A percentile compares a stretch with the other conserved stretches of the same genome.
Evolutionary conservation across 1,284 basidiomycete genomes (phyloP).

Genomic region (Exobasidium cylindrosporum): DNA sequence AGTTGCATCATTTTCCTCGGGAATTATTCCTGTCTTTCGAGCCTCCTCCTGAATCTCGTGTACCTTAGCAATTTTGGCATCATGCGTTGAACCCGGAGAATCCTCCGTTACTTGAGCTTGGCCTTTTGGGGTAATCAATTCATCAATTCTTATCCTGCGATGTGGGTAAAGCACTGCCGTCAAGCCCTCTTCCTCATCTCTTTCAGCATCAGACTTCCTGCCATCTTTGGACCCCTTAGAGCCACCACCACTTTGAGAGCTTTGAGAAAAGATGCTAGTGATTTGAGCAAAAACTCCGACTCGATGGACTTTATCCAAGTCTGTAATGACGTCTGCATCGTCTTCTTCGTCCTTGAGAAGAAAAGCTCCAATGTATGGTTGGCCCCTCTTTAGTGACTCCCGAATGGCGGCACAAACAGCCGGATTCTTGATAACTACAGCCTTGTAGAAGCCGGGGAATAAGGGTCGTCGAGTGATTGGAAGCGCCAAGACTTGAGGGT

Average conservation of each 20-base stretch:
- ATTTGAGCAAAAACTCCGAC: conserved; percentile 98
- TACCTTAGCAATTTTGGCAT: conserved; percentile 26
- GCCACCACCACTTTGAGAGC: conserved; percentile 25
- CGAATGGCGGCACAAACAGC: conserved; percentile 90
- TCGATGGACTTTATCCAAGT: conserved; percentile 80
- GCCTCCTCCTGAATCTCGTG: conserved; percentile 40
- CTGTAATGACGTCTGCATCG: conserved; percentile 89
- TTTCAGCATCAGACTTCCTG: conserved; percentile 62
- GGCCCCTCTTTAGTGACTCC: conserved; percentile 92
- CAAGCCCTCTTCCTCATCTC: conserved; percentile 74
- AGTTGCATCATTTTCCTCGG: conserved; percentile 22
- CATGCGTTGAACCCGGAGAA: conserved; percentile 22
- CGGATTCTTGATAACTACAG: conserved; percentile 60
- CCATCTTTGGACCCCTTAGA: conserved; percentile 56
- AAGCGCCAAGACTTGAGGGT: conserved; percentile 90
- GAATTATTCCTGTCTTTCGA: conserved; percentile 26
- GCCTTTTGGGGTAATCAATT: conserved; percentile 60
- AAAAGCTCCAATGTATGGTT: conserved; percentile 97
- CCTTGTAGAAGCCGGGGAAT: conserved; percentile 88
- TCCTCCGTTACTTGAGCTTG: conserved; percentile 17
- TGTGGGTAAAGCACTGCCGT: conserved; percentile 96
- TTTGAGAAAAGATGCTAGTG: conserved; percentile 74
- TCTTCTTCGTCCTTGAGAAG: conserved; percentile 89
- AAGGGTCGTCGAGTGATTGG: conserved; percentile 93
- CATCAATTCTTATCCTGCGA: conserved; percentile 83